Conservation (phyloP, 1,139 yeast species). For the Candida anutae region DNA sequence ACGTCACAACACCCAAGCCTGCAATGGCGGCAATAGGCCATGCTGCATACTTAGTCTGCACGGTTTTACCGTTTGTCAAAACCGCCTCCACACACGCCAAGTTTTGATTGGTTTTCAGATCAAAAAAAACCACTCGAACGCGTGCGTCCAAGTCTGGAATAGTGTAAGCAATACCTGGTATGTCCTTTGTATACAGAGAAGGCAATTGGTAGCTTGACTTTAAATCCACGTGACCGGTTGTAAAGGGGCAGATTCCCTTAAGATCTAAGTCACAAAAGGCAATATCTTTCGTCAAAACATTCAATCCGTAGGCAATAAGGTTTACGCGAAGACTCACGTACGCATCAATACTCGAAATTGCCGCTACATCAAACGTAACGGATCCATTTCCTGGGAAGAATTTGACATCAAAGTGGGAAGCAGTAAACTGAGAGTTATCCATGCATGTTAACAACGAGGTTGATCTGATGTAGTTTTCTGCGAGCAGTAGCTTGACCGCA, state of each 20-base stretch:
- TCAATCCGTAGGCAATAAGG: constrained; percentile 81
- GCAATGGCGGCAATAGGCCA: constrained; percentile 97
- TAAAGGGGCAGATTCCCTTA: constrained; percentile 65
- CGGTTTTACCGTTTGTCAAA: constrained; percentile 84
- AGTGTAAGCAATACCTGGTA: constrained; percentile 82
- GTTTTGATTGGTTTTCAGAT: constrained; percentile 23
- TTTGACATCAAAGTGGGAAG: constrained; percentile 73
- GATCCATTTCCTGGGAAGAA: constrained; percentile 60
- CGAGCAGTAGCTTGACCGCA: constrained; percentile 13
- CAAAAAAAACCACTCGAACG: constrained; percentile 64
- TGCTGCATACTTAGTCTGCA: constrained; percentile 86
- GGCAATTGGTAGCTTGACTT: constrained; percentile 43
- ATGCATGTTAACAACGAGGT: constrained; percentile 87
- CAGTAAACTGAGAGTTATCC: constrained; percentile 83
- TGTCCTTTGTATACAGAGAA: constrained; percentile 33
- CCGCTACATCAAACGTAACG: constrained; percentile 62
- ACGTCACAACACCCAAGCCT: constrained; percentile 77
- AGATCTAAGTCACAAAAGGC: constrained; percentile 53
- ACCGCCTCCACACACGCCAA: constrained; percentile 93
- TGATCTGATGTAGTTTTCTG: constrained; percentile 37
- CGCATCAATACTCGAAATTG: constrained; percentile 73
- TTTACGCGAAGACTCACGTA: constrained; percentile 60
- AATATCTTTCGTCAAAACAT: constrained; percentile 46
- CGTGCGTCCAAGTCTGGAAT: constrained; percentile 94
- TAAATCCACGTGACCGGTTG: constrained; percentile 81